Evolutionary conservation across 805 yeast genomes (phyloP).

Genomic region (Starmerella vitae): DNA sequence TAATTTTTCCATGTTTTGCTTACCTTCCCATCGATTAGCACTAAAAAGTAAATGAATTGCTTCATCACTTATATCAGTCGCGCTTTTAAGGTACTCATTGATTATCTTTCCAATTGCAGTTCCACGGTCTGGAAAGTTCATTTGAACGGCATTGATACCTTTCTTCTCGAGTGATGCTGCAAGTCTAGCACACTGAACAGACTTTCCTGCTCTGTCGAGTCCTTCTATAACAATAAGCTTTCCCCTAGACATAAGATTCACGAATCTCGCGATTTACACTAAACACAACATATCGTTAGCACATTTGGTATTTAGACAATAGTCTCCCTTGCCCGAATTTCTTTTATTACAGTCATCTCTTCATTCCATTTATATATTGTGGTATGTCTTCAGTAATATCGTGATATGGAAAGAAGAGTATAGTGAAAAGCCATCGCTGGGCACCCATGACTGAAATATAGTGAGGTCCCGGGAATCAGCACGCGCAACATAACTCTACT

Average conservation of each 20-base stretch:
- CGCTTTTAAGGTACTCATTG: conserved; percentile 46
- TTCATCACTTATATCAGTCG: conserved; percentile 46
- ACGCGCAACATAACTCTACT: conserved; percentile 20
- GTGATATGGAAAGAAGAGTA: conserved; percentile 10
- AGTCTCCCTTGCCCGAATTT: neutral
- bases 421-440: conserved; percentile 25
- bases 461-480: conserved; percentile 29
- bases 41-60: conserved; percentile 77
- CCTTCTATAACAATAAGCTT: conserved; percentile 77
- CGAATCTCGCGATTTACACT: neutral
- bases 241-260: conserved; percentile 31
- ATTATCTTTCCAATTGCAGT: conserved; percentile 73
- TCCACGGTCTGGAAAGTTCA: conserved; percentile 80
- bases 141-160: conserved; percentile 33
- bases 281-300: neutral
- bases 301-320: neutral
- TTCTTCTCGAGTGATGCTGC: conserved; percentile 23
- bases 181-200: conserved; percentile 55
- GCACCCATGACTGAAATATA: conserved; percentile 25
- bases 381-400: neutral
- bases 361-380: neutral
- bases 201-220: conserved; percentile 85
- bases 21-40: conserved; percentile 89
- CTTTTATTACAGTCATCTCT: conserved; percentile 17
- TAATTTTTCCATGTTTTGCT: conserved; percentile 33